These are phyloP conservation scores for Fusarium goolgardi DNA, from an alignment of 2,329 filamentous ascomycete species.

Conservation along the genomic window DNA sequence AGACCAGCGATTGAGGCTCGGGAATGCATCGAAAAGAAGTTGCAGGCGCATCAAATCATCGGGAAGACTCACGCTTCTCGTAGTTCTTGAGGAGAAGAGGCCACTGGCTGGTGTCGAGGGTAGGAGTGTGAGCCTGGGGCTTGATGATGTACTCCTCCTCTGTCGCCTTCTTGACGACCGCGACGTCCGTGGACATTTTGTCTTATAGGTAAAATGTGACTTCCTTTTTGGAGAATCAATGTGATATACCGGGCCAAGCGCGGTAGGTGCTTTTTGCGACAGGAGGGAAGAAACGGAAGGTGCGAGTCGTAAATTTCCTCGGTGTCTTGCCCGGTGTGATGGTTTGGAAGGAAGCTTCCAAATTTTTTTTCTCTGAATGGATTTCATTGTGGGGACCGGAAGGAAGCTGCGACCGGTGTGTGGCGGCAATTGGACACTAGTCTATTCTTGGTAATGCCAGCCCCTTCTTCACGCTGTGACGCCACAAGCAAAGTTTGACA, in stretches of 20 bases:
- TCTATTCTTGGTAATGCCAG: background rate
- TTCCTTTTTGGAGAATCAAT: conserved; percentile 28
- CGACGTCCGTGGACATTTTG: conserved; percentile 62
- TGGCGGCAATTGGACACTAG: conserved; percentile 41
- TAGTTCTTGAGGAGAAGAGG: conserved; percentile 97
- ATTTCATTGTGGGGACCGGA: conserved; percentile 49
- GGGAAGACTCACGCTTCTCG: conserved; percentile 77
- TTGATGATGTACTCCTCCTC: conserved; percentile 87
- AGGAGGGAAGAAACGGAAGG: conserved; percentile 46
- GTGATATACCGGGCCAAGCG: conserved; percentile 48
- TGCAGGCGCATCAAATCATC: background rate
- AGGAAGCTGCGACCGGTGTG: conserved; percentile 43
- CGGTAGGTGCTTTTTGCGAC: conserved; percentile 42
- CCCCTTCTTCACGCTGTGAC: background rate
- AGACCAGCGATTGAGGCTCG: conserved; percentile 14
- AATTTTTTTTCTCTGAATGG: conserved; percentile 50
- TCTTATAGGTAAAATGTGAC: conserved; percentile 27
- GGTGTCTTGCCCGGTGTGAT: conserved; percentile 49
- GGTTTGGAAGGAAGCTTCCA: conserved; percentile 47
- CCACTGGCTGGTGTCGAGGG: conserved; percentile 88
- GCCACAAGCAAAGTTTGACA: background rate
- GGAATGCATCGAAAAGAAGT: conserved; percentile 5
- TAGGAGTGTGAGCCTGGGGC: conserved; percentile 83
- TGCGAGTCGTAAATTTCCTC: conserved; percentile 48
- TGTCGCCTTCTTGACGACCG: conserved; percentile 49